Conservation (phyloP, 2,329 filamentous ascomycete genomes). For the Beauveria sp. region DNA sequence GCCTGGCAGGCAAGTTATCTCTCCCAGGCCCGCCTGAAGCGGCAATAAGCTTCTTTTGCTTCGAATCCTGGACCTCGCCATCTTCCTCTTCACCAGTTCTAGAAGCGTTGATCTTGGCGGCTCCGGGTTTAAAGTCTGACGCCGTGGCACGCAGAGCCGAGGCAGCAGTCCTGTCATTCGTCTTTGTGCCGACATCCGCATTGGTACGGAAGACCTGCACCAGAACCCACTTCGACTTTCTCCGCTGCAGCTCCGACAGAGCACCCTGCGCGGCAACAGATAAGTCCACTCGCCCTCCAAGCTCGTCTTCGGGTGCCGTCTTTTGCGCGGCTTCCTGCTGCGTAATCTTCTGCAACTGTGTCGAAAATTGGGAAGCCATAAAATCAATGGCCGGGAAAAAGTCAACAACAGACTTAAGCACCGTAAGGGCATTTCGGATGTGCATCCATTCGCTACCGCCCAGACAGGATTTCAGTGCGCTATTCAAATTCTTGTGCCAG, state of each 20-base stretch:
- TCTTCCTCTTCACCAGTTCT: constrained; percentile 53
- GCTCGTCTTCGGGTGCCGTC: constrained; percentile 38
- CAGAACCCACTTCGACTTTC: constrained; percentile 62
- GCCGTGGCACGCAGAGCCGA: constrained; percentile 51
- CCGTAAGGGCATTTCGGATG: constrained; percentile 88
- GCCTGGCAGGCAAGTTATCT: constrained; percentile 29
- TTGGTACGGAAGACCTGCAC: constrained; percentile 65
- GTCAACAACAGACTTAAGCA: constrained; percentile 73
- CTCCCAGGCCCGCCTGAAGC: constrained; percentile 15
- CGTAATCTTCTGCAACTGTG: constrained; percentile 58
- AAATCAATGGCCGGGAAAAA: constrained; percentile 86
- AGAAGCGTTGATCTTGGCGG: constrained; percentile 26
- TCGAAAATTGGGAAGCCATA: constrained; percentile 63
- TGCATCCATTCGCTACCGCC: constrained; percentile 90
- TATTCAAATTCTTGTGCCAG: constrained; percentile 80
- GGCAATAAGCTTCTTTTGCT: constrained; percentile 16
- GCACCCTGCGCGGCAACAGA: constrained; percentile 66
- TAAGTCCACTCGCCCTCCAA: constrained; percentile 62
- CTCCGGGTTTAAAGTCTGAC: constrained; percentile 54
- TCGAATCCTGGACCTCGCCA: constrained; percentile 62
- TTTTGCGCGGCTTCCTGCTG: constrained; percentile 50
- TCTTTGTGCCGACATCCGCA: constrained; percentile 26
- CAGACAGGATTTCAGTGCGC: constrained; percentile 74
- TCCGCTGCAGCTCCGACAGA: constrained; percentile 60
- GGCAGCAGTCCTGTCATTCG: constrained; percentile 20